Base-by-base conservation (phyloP, 1,284 basidiomycete genomes). In the Pseudozyma hubeiensis region DNA sequence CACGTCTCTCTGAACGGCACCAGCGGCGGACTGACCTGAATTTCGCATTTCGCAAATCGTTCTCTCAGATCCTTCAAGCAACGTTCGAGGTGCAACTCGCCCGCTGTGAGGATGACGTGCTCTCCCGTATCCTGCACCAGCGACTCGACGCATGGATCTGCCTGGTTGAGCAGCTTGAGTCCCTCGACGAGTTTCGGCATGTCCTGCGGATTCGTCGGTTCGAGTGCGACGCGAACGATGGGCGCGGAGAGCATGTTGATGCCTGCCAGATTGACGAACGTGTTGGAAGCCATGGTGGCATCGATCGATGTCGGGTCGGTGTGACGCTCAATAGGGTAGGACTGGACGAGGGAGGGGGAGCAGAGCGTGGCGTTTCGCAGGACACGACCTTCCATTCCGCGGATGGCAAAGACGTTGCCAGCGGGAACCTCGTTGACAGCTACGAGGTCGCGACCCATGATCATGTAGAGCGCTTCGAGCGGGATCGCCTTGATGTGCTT, bases 1-100 rank as follows among this genome's bases (percentile, higher is more conserved):
- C 93, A 93, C 0, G 96, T 98, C 86, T 99, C 97, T 48, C 97
- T 89, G 87, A 98, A 99, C 1, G 97, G 96, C 5, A 99, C 97
- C 54, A 99, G 96, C 0, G 96, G 95, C 77, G 94, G 91, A 1
- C 94, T 97, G 8, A 92, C 90, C 77, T 96, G 93, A 50, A 99
- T 94, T 54, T 93, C 92, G 53, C 97, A 91, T 66, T 90, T 90
- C 0, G 97, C 96, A 83, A 99, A 99, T 24, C 96, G 88, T 85
- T 99, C 97, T 24, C 93, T 89, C 17, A 99, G 87, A 84, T 99
- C 97, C 85, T 94, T 95, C 53, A 99, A 85, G 82, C 97, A 99
- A 74, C 97, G 90, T 92, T 99, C 96, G 24, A 99, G 87, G 85
- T 99, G 97, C 59, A 99, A 86, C 84, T 99, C 97, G 57, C 97